Evolutionary conservation across 2,329 filamentous ascomycete species (phyloP).

Genomic region (Falciphora oryzae): DNA sequence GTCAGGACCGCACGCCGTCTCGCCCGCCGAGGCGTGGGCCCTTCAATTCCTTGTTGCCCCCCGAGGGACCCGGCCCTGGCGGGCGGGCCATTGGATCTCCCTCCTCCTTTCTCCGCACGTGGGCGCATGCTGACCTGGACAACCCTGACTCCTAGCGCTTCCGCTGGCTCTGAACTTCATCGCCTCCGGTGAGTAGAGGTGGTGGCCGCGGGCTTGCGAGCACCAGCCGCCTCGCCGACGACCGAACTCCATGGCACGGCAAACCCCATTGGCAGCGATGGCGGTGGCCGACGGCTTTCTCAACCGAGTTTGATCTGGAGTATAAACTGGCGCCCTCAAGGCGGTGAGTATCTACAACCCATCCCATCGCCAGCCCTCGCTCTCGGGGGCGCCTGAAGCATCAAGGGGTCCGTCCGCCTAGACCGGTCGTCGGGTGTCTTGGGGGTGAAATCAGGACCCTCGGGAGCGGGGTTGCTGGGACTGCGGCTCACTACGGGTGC

Average conservation of each 20-base stretch:
- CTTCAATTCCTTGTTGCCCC: background rate
- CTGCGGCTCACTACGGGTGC: conserved; percentile 83
- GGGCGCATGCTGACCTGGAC: background rate
- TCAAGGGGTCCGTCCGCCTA: background rate
- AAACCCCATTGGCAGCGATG: background rate
- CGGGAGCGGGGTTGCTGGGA: conserved; percentile 18
- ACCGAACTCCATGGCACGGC: background rate
- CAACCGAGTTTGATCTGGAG: background rate
- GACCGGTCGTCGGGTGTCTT: background rate
- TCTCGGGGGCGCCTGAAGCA: background rate
- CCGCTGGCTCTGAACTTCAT: conserved; percentile 85
- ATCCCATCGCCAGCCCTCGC: conserved; percentile 2
- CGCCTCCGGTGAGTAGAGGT: conserved; percentile 75
- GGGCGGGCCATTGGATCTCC: background rate
- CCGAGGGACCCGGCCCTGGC: background rate
- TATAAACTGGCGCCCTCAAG: background rate
- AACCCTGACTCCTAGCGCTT: conserved; percentile 46
- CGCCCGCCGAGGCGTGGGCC: background rate
- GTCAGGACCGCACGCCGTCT: conserved; percentile 42
- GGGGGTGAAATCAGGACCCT: background rate
- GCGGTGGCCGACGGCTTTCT: background rate
- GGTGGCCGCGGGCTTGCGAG: conserved; percentile 10
- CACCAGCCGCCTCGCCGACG: background rate
- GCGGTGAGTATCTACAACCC: conserved; percentile 10
- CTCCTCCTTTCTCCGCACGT: background rate